Evolutionary conservation across 805 yeast species (phyloP), one percentile per base, ranked within the genome.

Genomic region (Kazachstania psychrophila): DNA sequence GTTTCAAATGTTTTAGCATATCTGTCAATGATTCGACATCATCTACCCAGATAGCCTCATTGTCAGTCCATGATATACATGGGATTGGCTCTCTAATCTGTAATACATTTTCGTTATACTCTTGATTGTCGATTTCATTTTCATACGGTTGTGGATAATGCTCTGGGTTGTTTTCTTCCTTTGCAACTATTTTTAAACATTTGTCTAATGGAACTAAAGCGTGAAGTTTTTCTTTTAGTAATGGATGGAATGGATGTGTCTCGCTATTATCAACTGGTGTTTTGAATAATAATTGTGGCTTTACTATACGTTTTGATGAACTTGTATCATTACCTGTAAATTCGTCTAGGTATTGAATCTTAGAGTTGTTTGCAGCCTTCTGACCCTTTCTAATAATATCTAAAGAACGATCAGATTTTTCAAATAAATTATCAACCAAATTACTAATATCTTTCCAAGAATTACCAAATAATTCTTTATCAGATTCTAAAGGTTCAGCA

Each of bases 121-220:
- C 75, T 40, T 75, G 79, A 24, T 68, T 60, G 49, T 69, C 68
- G 31, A 89, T 89, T 58, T 89, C 97, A 26, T 61, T 57, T 32
- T 66, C 72, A 51, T 92, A 89, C 0, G 98, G 98, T 34, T 92
- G 92, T 8, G 69, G 69, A 52, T 77, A 81, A 56, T 77, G 84
- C 8, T 70, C 49, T 4, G 83, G 79, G 23, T 62, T 60, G 17
- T 63, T 65, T 5, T 64, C 69, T 1, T 54, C 58, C 13, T 47
- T 64, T 6, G 55, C 51, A 29, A 61, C 63, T 49, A 71, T 49
- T 38, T 43, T 46, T 29, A 70, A 40, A 5, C 75, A 62, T 19
- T 77, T 74, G n/a, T 73, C 73, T 16, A 78, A 67, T 0, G 83
- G 60, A 31, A 58, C 60, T 7, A 78, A 33, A 0, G 85, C 73